A percentile compares a stretch with the other conserved stretches of the same genome.
phyloP scores from a whole-genome alignment of 352 stramenopile species.

The Phytopythium boreale region DNA sequence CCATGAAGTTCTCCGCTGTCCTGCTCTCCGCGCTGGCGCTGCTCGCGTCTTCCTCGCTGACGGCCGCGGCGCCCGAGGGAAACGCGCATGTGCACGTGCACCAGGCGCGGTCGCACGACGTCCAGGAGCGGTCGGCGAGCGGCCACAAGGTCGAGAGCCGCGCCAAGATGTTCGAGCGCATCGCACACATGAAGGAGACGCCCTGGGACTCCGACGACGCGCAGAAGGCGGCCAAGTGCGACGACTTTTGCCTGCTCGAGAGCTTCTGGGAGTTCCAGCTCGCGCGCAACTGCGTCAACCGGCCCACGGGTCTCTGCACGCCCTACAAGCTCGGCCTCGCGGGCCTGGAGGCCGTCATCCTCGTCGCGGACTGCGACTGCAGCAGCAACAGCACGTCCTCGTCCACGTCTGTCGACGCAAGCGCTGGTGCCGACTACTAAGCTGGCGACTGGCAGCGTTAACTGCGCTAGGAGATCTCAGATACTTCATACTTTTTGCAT shows the following conservation, averaged over 20 bases:
- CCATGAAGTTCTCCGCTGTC: slow-evolving; percentile 16
- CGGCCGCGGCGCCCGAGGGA: slow-evolving; percentile 6
- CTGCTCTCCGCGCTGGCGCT: slow-evolving; percentile 5
- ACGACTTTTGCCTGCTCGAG: slow-evolving; percentile 52
- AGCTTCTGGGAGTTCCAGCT: slow-evolving; percentile 62
- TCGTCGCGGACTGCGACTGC: slow-evolving; percentile 56
- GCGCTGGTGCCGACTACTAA: background rate
- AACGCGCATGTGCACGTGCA: slow-evolving; percentile 10
- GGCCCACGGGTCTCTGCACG: slow-evolving; percentile 49
- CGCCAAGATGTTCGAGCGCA: slow-evolving; percentile 39
- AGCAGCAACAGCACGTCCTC: slow-evolving; percentile 21
- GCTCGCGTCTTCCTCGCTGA: slow-evolving; percentile 9
- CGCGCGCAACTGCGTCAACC: slow-evolving; percentile 53
- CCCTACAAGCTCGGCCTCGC: slow-evolving; percentile 50
- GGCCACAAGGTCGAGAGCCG: slow-evolving; percentile 26
- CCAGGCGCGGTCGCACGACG: slow-evolving; percentile 10
- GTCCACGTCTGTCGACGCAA: background rate
- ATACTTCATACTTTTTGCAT: too few species aligned
- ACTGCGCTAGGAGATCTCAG: too few species aligned
- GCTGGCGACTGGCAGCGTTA: too few species aligned
- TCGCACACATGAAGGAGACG: slow-evolving; percentile 55
- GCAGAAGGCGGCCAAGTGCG: slow-evolving; percentile 51
- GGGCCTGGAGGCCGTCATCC: slow-evolving; percentile 48
- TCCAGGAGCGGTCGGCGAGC: slow-evolving; percentile 23
- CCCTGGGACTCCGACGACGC: slow-evolving; percentile 54